Percentiles rank a stretch among this genome's conserved stretches.
Conservation (phyloP, 768 basidiomycete genomes). For the Russula sp. region DNA sequence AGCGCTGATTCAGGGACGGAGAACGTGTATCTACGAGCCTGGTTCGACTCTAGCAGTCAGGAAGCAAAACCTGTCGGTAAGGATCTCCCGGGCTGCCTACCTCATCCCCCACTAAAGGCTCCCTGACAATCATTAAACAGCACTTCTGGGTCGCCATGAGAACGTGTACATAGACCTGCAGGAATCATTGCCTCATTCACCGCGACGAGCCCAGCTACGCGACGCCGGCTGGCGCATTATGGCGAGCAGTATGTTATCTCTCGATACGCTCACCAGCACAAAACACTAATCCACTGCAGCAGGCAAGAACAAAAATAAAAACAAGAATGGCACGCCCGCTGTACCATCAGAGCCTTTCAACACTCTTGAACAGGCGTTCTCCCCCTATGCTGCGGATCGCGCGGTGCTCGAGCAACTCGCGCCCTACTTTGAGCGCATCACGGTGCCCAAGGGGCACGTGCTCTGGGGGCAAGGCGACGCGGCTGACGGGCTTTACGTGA, state of each 20-base stretch:
- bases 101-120: neutral
- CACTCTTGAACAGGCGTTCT: conserved; percentile 75
- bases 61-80: conserved; percentile 42
- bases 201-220: conserved; percentile 22
- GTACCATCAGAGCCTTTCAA: conserved; percentile 43
- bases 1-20: conserved; percentile 70
- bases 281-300: neutral
- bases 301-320: conserved; percentile 21
- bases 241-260: conserved; percentile 10
- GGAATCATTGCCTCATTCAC: conserved; percentile 18
- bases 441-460: conserved; percentile 49
- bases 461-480: conserved; percentile 76
- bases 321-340: neutral
- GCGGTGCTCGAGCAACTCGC: conserved; percentile 57
- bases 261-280: neutral
- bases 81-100: conserved; percentile 29
- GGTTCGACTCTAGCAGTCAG: conserved; percentile 62
- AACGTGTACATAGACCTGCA: conserved; percentile 10
- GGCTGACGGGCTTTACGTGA: conserved; percentile 81
- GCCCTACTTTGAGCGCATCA: conserved; percentile 63
- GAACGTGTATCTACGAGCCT: conserved; percentile 82
- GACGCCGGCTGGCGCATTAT: conserved; percentile 22
- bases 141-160: conserved; percentile 21
- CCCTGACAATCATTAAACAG: conserved; percentile 1
- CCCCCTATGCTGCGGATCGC: conserved; percentile 56